A percentile compares a stretch with the other conserved stretches of the same genome.
Evolutionary conservation across 2,329 filamentous ascomycete species (phyloP).

Genomic region (Drechslerella coelobrocha): DNA sequence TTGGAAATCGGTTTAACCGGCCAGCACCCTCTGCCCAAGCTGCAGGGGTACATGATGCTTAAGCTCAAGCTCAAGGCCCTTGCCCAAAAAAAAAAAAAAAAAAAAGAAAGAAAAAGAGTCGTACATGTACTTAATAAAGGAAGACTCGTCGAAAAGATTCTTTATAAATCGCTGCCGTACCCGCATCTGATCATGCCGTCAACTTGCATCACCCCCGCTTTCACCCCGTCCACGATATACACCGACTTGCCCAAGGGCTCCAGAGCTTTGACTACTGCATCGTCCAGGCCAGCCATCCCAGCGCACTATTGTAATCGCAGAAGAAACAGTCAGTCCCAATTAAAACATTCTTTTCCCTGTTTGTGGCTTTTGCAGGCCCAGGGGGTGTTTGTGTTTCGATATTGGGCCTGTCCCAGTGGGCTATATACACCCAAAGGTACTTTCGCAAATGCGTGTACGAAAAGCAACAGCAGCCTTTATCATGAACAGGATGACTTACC

Average conservation of each 20-base stretch:
- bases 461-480: conserved; percentile 1
- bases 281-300: conserved; percentile 85
- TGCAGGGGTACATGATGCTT: conserved; percentile 20
- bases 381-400: too few species aligned
- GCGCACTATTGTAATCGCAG: conserved; percentile 66
- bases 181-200: conserved; percentile 63
- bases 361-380: too few species aligned
- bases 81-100: conserved; percentile 1
- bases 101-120: neutral
- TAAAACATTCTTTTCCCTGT: too few species aligned
- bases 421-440: too few species aligned
- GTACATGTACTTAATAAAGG: conserved; percentile 4
- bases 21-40: conserved; percentile 32
- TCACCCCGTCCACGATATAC: conserved; percentile 80
- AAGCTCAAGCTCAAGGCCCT: conserved; percentile 11
- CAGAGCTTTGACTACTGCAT: conserved; percentile 74
- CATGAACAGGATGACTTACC: conserved; percentile 21
- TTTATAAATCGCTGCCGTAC: conserved; percentile 44
- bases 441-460: neutral
- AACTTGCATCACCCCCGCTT: conserved; percentile 70
- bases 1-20: conserved; percentile 46
- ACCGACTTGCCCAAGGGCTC: conserved; percentile 63
- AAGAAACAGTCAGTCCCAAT: neutral
- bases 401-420: too few species aligned
- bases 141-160: conserved; percentile 8